Percentiles rank a stretch among this genome's conserved stretches.
Conservation (phyloP, 2,329 filamentous ascomycete genomes). For the Diaporthe ampelina region DNA sequence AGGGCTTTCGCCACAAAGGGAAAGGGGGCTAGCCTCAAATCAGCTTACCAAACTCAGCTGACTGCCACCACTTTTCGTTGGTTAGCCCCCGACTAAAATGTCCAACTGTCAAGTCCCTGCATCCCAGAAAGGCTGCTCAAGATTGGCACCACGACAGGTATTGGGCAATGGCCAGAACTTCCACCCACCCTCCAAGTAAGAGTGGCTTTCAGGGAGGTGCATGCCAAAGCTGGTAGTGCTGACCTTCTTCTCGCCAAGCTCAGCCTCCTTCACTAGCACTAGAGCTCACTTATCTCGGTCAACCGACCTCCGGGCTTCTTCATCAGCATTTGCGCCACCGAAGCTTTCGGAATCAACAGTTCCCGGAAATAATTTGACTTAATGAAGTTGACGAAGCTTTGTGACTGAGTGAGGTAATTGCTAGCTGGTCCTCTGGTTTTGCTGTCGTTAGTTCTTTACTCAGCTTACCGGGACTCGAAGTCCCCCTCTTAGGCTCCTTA, state of each 20-base stretch:
- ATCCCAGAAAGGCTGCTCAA: background rate
- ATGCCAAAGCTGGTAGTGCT: conserved; percentile 7
- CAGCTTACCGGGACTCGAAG: background rate
- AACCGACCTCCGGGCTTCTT: background rate
- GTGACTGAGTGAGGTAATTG: background rate
- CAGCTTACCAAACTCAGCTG: conserved; percentile 22
- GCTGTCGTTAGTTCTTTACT: background rate
- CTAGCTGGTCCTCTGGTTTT: background rate
- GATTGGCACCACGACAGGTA: background rate
- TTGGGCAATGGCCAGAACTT: background rate
- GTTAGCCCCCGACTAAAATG: background rate
- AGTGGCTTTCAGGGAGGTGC: background rate
- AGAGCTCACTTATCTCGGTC: conserved; percentile 8
- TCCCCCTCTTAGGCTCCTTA: background rate
- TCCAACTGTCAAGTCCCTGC: background rate
- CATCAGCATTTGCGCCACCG: background rate
- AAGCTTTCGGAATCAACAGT: background rate
- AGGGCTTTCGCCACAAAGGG: background rate
- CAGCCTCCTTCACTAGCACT: conserved; percentile 18
- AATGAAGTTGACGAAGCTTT: background rate
- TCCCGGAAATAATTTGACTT: background rate
- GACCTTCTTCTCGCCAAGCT: conserved; percentile 18
- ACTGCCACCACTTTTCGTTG: background rate
- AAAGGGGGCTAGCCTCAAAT: conserved; percentile 5
- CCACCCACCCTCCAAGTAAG: background rate